Conservation (phyloP, 176 grass and related monocot genomes). For the Eremochloa ophiuroides region DNA sequence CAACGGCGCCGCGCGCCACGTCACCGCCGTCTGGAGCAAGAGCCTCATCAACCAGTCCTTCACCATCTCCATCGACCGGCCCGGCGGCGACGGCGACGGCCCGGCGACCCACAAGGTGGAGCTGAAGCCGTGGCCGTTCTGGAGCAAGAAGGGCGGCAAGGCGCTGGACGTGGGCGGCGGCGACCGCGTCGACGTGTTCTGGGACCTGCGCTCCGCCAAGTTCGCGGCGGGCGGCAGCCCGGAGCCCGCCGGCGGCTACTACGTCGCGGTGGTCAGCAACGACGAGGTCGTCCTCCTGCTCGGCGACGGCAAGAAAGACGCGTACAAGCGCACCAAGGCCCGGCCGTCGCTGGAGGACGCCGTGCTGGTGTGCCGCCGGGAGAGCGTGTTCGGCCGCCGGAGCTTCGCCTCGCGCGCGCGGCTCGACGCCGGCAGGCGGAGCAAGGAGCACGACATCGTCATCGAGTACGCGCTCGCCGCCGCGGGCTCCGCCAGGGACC, state of each 20-base stretch:
- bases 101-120: conserved; percentile 69
- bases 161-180: conserved; percentile 57
- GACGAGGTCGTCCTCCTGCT: conserved; percentile 71
- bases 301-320: conserved; percentile 79
- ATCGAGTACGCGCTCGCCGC: conserved; percentile 61
- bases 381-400: conserved; percentile 60
- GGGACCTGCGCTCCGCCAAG: conserved; percentile 86
- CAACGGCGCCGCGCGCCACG: conserved; percentile 35
- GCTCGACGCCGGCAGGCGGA: conserved; percentile 40
- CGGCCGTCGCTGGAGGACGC: conserved; percentile 74
- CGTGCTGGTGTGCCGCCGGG: conserved; percentile 52
- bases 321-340: conserved; percentile 77
- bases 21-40: conserved; percentile 75
- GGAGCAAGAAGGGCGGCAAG: conserved; percentile 87
- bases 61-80: conserved; percentile 61
- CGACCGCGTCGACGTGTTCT: conserved; percentile 60
- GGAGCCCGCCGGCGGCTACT: conserved; percentile 63
- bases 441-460: conserved; percentile 67
- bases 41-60: conserved; percentile 93
- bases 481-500: conserved; percentile 32
- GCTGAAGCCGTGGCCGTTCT: conserved; percentile 94
- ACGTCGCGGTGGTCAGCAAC: conserved; percentile 55
- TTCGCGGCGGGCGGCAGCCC: conserved; percentile 50
- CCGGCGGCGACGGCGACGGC: conserved; percentile 2
- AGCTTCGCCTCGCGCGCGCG: conserved; percentile 47